Evolutionary conservation across 306 rosid genomes (phyloP), one percentile per base, ranked within the genome.

Genomic region (Sesbania bispinosa): DNA sequence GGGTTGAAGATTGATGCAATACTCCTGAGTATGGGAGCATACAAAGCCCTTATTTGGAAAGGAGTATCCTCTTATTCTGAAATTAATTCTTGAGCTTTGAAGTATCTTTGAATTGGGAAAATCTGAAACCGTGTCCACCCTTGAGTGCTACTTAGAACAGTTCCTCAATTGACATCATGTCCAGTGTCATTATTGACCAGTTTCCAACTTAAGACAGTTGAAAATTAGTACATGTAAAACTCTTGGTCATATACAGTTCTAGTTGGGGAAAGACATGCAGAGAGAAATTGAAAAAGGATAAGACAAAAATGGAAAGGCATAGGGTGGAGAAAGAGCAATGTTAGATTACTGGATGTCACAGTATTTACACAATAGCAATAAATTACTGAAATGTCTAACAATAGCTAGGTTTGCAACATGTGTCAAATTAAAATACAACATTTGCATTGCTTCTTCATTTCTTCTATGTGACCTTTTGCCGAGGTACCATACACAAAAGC

Each of bases 131-230:
- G 48, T 36, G 41, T 16, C 42, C 35, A n/a, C 59, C 30, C 60
- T 59, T n/a, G 36, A 51, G 15, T 16, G 47, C 30, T 19, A 61
- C 50, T 10, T 36, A 60, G n/a, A n/a, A n/a, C n/a, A n/a, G n/a
- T n/a, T n/a, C n/a, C n/a, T n/a, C n/a, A n/a, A n/a, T n/a, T n/a
- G n/a, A n/a, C 35, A 32, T 63, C 32, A 42, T 11, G 64, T 13
- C 35, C 68, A 45, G 81, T 53, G 53, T 38, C 69, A 71, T 64
- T 72, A 78, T 72, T 72, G 24, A 46, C 57, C 63, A 64, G 62
- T 72, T 78, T 64, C 60, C 24, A 35, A 64, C 69, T 16, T 54
- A 64, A 72, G 50, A 78, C 27, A 10, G 38, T 63, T 54, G n/a
- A 41, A 78, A 33, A 62, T 52, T 60, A 43, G 68, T 52, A 62